Conservation (phyloP, 176 grass and related monocot genomes). For the Oryza officinalis region DNA sequence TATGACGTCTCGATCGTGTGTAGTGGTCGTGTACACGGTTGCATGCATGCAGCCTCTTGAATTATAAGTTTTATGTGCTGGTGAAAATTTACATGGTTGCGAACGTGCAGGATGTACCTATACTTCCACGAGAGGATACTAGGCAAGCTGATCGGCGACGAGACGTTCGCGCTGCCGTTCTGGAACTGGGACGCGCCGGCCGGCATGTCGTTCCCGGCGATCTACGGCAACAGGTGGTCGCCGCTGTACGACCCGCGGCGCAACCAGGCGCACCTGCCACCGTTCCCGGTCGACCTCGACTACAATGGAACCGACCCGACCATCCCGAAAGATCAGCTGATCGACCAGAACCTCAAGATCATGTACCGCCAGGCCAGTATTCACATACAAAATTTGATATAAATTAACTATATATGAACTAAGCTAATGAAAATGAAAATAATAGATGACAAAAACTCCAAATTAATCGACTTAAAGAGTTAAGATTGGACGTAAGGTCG, state of each 20-base stretch:
- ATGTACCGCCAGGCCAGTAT: constrained; percentile 73
- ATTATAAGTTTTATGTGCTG: too few species aligned
- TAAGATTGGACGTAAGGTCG: not conserved
- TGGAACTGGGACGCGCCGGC: constrained; percentile 83
- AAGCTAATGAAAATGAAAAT: not conserved
- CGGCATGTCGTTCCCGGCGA: constrained; percentile 61
- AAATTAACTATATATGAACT: not conserved
- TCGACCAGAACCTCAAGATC: constrained; percentile 57
- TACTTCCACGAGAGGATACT: constrained; percentile 82
- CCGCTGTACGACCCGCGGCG: constrained; percentile 55
- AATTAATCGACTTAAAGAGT: not conserved
- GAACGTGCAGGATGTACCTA: constrained; percentile 40
- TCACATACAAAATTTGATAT: not conserved
- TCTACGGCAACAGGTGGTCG: constrained; percentile 48
- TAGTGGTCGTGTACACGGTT: too few species aligned
- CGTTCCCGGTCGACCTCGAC: constrained; percentile 54
- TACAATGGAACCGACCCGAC: constrained; percentile 25
- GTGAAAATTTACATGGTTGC: too few species aligned
- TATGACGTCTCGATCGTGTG: too few species aligned
- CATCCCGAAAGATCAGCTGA: constrained; percentile 30
- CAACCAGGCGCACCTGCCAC: constrained; percentile 51
- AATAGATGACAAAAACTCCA: not conserved
- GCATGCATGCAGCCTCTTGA: too few species aligned
- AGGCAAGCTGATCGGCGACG: constrained; percentile 74
- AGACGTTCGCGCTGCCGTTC: constrained; percentile 71